A percentile compares a stretch with the other conserved stretches of the same genome.
Conservation (phyloP, 768 basidiomycete species). For the Suillus ampliporus region DNA sequence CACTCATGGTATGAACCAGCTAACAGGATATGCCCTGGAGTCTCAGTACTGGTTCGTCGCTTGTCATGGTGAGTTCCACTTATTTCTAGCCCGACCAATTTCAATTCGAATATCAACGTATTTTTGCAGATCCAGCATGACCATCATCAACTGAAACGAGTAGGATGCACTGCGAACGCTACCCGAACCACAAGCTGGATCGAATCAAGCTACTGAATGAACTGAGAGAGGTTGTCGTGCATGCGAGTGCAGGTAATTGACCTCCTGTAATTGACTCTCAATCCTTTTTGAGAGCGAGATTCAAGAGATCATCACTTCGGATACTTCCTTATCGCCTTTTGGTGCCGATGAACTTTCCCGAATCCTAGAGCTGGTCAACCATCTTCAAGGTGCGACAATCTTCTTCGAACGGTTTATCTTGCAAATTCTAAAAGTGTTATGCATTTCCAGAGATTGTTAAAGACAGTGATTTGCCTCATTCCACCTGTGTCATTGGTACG, state of each 20-base stretch:
- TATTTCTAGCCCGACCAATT: background rate
- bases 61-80: background rate
- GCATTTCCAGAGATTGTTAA: conserved; percentile 2
- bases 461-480: conserved; percentile 1
- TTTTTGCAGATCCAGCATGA: background rate
- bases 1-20: background rate
- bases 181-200: conserved; percentile 7
- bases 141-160: background rate
- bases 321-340: conserved; percentile 14
- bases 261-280: background rate
- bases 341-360: conserved; percentile 9
- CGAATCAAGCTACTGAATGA: conserved; percentile 9
- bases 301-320: conserved; percentile 16
- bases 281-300: conserved; percentile 7
- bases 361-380: conserved; percentile 17
- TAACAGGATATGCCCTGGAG: conserved; percentile 24
- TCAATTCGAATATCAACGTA: background rate
- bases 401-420: background rate
- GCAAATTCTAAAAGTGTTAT: background rate
- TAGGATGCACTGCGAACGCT: conserved; percentile 16
- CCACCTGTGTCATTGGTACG: conserved; percentile 8
- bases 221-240: conserved; percentile 9
- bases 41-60: conserved; percentile 29
- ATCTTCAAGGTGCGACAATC: conserved; percentile 11
- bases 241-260: conserved; percentile 27